Conservation (phyloP, 2,329 filamentous ascomycete species). For the Colletotrichum sp. region DNA sequence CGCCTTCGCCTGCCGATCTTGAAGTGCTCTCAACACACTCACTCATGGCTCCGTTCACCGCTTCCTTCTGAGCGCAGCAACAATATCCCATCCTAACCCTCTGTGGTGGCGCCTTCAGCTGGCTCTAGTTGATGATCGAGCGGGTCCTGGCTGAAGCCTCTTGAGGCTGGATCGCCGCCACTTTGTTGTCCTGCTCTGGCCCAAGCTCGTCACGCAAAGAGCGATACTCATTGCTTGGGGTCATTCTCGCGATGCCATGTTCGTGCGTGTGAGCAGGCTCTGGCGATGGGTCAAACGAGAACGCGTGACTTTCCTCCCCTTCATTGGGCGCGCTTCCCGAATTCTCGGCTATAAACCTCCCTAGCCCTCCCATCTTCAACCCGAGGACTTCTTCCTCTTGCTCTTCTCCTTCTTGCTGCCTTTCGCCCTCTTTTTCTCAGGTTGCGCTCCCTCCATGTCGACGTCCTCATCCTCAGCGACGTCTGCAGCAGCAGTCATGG, state of each 20-base stretch:
- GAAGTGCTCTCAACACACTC: not conserved
- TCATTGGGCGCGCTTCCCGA: not conserved
- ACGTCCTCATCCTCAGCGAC: not conserved
- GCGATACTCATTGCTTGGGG: not conserved
- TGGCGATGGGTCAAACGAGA: not conserved
- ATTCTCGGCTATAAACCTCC: not conserved
- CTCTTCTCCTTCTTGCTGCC: slow-evolving; percentile 7
- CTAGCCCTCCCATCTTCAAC: not conserved
- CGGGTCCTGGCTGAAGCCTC: not conserved
- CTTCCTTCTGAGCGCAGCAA: not conserved
- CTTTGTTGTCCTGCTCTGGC: not conserved
- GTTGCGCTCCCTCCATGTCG: not conserved
- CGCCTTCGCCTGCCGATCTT: not conserved
- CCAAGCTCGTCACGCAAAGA: not conserved
- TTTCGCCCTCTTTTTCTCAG: not conserved
- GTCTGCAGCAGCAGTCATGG: not conserved
- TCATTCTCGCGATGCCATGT: not conserved
- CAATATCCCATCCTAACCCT: not conserved
- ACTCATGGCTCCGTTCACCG: not conserved
- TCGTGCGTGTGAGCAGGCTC: not conserved
- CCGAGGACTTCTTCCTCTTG: slow-evolving; percentile 1
- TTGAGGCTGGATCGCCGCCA: not conserved
- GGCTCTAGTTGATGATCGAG: not conserved
- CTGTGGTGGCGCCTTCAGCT: not conserved
- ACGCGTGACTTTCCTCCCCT: not conserved